These are phyloP conservation scores for Solanum appendiculatum DNA, from an alignment of 257 asterid genomes.

Conservation along the genomic window DNA sequence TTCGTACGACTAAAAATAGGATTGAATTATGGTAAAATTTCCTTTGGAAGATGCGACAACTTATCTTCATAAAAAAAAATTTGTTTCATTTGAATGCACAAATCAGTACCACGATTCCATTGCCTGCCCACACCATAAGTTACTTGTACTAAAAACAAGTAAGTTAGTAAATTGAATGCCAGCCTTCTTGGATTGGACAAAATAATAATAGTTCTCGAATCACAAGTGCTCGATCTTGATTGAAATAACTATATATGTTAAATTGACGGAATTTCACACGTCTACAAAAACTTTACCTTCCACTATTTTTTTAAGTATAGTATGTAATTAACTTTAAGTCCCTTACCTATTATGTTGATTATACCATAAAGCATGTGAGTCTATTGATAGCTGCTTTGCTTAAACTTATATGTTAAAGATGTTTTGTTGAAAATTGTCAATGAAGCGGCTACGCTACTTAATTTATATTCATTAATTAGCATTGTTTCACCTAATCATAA, in stretches of 20 bases:
- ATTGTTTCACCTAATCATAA: background rate
- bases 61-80: background rate
- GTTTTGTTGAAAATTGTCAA: background rate
- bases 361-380: background rate
- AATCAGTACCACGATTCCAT: background rate
- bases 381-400: background rate
- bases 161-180: background rate
- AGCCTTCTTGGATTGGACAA: background rate
- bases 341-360: background rate
- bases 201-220: background rate
- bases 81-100: background rate
- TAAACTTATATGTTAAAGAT: background rate
- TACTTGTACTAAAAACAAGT: background rate
- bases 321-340: background rate
- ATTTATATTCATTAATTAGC: background rate
- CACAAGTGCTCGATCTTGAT: background rate
- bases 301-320: background rate
- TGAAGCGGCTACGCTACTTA: background rate
- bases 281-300: background rate
- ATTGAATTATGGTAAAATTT: background rate
- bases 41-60: background rate
- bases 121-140: background rate
- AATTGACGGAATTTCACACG: background rate
- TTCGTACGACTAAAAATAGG: background rate
- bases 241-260: background rate